Evolutionary conservation across 768 basidiomycete species (phyloP).

Genomic region (Rhodocollybia butyracea): DNA sequence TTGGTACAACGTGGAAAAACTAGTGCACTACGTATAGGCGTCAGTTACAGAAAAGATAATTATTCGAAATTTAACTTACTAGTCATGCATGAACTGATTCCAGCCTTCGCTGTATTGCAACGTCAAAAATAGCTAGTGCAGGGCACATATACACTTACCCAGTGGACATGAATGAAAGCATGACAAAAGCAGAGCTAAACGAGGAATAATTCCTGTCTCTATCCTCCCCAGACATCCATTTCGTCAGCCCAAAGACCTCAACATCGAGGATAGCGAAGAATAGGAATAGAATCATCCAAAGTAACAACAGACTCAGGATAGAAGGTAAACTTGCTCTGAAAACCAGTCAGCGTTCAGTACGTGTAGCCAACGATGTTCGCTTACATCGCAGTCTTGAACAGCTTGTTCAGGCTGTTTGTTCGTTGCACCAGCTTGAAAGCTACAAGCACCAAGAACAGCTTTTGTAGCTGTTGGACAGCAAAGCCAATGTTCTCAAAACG

Average conservation of each 20-base stretch:
- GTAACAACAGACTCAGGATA: conserved; percentile 76
- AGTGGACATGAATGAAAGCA: conserved; percentile 90
- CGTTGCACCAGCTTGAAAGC: conserved; percentile 93
- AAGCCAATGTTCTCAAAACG: conserved; percentile 48
- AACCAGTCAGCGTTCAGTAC: not conserved
- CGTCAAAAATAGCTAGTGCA: conserved; percentile 11
- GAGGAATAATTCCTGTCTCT: conserved; percentile 75
- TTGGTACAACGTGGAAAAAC: conserved; percentile 82
- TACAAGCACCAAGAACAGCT: conserved; percentile 90
- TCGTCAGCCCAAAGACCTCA: conserved; percentile 90
- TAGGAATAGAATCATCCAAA: conserved; percentile 89
- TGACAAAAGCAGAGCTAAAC: conserved; percentile 76
- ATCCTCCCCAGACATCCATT: conserved; percentile 71
- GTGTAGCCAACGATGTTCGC: conserved; percentile 26
- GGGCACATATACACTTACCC: conserved; percentile 53
- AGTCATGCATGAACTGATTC: conserved; percentile 98
- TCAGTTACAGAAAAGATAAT: conserved; percentile 8
- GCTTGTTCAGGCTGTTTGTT: conserved; percentile 83
- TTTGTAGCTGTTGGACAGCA: conserved; percentile 66
- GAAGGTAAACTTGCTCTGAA: conserved; percentile 80
- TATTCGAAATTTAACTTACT: conserved; percentile 43
- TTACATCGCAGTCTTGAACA: conserved; percentile 95
- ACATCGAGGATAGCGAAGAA: conserved; percentile 88
- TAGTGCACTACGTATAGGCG: conserved; percentile 49
- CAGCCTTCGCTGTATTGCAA: conserved; percentile 72